Base-by-base conservation (phyloP, 805 yeast species). In the Pichia kluyveri region DNA sequence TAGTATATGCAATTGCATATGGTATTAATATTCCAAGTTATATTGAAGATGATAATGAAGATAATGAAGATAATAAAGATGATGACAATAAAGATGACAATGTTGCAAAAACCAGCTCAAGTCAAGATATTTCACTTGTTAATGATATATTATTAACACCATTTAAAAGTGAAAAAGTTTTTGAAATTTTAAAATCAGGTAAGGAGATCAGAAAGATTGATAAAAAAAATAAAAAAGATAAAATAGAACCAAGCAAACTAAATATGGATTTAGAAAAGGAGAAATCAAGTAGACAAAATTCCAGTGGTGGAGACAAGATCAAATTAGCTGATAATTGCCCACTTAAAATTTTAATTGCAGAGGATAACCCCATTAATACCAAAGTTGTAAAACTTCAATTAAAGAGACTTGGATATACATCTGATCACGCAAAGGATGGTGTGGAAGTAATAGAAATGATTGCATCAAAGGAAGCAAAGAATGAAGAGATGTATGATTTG, bases 361-460 rank as follows among this genome's bases (percentile, higher is more conserved):
- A 79, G 53, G 84, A 80, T 49, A 77, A 75, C 45, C 65, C 70
- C 32, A 67, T 73, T 50, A 74, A 74, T 51, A 70, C 76, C 10
- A 66, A 68, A 45, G 80, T 77, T 30, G 80, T 80, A 1, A 55
- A 72, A 31, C 73, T 70, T 51, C 77, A 75, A 53, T 61, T 74
- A 51, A 69, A 69, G 50, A 66, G 73, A 48, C 60, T 76, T 56
- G 80, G 81, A 1, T 76, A 75, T 54, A 49, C 59, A 3, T 78
- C 76, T 0, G 80, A 74, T 43, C 76, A 74, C 48, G 79, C 78
- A 28, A 70, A 71, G 51, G 79, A 74, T 49, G 79, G 79, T 0
- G 67, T 70, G 12, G 76, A 69, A 42, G 78, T 63, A 2, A 44
- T 74, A 26, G 70, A 67, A 28, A 66, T 56, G 51, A 63, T 68